Percentiles rank a stretch among this genome's conserved stretches.
phyloP scores from a whole-genome alignment of 2,329 filamentous ascomycete species.

The Nothomitra cinnamomea region DNA sequence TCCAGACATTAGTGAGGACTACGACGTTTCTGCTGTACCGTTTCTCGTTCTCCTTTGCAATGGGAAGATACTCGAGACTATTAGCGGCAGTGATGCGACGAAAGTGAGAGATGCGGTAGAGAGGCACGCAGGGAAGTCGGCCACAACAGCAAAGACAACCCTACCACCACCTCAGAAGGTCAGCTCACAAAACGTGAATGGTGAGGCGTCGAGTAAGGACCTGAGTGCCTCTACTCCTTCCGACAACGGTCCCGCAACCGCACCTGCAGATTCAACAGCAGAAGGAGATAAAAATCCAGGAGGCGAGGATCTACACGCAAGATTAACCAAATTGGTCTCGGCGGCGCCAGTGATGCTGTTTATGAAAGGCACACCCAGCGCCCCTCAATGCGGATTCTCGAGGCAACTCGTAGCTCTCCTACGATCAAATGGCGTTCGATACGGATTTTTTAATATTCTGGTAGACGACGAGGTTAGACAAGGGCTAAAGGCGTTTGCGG shows the following conservation, averaged over 20 bases:
- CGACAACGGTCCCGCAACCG: slow-evolving; percentile 25
- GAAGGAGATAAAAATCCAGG: slow-evolving; percentile 27
- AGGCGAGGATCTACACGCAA: slow-evolving; percentile 62
- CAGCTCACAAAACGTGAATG: neutral
- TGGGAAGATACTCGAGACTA: slow-evolving; percentile 60
- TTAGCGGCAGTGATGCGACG: slow-evolving; percentile 77
- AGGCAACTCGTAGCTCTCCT: slow-evolving; percentile 74
- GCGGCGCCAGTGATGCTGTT: slow-evolving; percentile 97
- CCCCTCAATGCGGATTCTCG: slow-evolving; percentile 84
- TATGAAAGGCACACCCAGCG: slow-evolving; percentile 88
- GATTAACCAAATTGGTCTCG: slow-evolving; percentile 73
- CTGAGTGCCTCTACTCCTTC: slow-evolving; percentile 29
- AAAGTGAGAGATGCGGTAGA: slow-evolving; percentile 79
- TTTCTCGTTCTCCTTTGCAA: slow-evolving; percentile 72
- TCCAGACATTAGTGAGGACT: slow-evolving; percentile 76
- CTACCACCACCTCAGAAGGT: slow-evolving; percentile 21
- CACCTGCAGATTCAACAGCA: slow-evolving; percentile 16
- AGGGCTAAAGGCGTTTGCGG: slow-evolving; percentile 91
- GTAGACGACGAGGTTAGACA: slow-evolving; percentile 95
- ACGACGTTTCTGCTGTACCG: slow-evolving; percentile 88
- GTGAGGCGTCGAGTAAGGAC: slow-evolving; percentile 18
- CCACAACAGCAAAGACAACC: slow-evolving; percentile 17
- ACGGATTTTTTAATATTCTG: slow-evolving; percentile 98
- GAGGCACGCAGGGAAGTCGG: slow-evolving; percentile 45
- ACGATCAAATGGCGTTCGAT: slow-evolving; percentile 79